phyloP scores from a whole-genome alignment of 2,329 filamentous ascomycete species.

The Magnaporthiopsis rhizophila region DNA sequence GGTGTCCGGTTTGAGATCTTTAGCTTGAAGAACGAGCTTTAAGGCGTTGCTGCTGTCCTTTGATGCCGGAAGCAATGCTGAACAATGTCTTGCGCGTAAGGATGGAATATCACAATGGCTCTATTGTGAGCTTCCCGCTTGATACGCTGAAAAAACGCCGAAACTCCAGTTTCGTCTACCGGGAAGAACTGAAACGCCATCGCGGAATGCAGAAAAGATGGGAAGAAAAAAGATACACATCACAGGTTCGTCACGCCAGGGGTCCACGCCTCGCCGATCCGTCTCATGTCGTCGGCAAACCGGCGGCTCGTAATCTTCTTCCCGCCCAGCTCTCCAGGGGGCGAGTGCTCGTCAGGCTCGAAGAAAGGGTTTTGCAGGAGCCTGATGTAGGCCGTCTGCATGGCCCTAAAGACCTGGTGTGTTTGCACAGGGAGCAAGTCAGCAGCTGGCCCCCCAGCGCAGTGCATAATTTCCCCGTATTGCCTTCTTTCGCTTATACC shows the following conservation, averaged over 20 bases:
- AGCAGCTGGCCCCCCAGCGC: not conserved
- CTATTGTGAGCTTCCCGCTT: not conserved
- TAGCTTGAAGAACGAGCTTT: slow-evolving; percentile 17
- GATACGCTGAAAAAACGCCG: not conserved
- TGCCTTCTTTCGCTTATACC: not conserved
- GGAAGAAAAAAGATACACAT: not conserved
- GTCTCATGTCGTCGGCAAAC: slow-evolving; percentile 75
- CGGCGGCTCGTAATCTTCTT: slow-evolving; percentile 72
- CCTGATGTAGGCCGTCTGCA: slow-evolving; percentile 86
- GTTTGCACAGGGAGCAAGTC: not conserved
- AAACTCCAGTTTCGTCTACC: not conserved
- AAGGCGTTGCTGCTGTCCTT: not conserved
- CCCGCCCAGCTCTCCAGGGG: slow-evolving; percentile 43
- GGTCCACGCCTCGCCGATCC: slow-evolving; percentile 78
- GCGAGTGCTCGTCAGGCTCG: slow-evolving; percentile 74
- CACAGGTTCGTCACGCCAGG: slow-evolving; percentile 60
- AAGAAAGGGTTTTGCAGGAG: slow-evolving; percentile 94
- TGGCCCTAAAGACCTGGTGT: slow-evolving; percentile 62
- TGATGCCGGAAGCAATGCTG: too few species aligned
- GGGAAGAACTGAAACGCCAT: not conserved
- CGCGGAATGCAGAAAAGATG: not conserved
- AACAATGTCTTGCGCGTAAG: not conserved
- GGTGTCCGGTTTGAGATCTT: slow-evolving; percentile 34
- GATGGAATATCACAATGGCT: not conserved
- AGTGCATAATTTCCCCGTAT: not conserved